phyloP scores from a whole-genome alignment of 345 rosid species.

The Mercurialis annua region DNA sequence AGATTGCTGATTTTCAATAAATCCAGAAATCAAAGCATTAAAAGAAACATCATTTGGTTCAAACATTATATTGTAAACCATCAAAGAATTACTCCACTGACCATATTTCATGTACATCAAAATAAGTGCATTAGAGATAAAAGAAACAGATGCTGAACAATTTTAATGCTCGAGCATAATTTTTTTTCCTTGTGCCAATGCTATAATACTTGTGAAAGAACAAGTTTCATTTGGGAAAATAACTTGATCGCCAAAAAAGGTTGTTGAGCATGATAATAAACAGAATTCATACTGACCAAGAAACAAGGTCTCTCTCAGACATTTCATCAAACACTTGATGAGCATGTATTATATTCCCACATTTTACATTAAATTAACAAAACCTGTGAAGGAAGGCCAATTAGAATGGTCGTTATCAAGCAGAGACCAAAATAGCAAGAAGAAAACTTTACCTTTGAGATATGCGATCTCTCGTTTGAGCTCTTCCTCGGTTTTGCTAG shows the following conservation, averaged over 20 bases:
- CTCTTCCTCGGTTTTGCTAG: too few relatives aligned
- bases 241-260: constrained; percentile 35
- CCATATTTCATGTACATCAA: constrained; percentile 59
- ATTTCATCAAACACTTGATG: constrained; percentile 54
- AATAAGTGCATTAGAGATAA: constrained; percentile 55
- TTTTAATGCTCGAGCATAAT: constrained; percentile 50
- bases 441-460: too few relatives aligned
- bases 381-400: too few relatives aligned
- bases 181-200: constrained; percentile 34
- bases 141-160: constrained; percentile 38
- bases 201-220: constrained; percentile 40
- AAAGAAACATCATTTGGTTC: constrained; percentile 46
- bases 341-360: constrained; percentile 37
- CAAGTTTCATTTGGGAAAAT: constrained; percentile 32
- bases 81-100: constrained; percentile 36
- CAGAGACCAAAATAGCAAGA: too few relatives aligned
- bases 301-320: constrained; percentile 49
- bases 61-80: constrained; percentile 18
- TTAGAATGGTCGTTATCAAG: too few relatives aligned
- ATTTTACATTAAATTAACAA: constrained; percentile 53
- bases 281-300: constrained; percentile 67
- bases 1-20: constrained; percentile 39
- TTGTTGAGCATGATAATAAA: constrained; percentile 42
- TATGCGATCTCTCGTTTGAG: too few relatives aligned
- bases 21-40: constrained; percentile 58